A percentile compares a stretch with the other conserved stretches of the same genome.
phyloP scores from a whole-genome alignment of 495 filamentous ascomycete genomes.

The Margaritispora aquatica region DNA sequence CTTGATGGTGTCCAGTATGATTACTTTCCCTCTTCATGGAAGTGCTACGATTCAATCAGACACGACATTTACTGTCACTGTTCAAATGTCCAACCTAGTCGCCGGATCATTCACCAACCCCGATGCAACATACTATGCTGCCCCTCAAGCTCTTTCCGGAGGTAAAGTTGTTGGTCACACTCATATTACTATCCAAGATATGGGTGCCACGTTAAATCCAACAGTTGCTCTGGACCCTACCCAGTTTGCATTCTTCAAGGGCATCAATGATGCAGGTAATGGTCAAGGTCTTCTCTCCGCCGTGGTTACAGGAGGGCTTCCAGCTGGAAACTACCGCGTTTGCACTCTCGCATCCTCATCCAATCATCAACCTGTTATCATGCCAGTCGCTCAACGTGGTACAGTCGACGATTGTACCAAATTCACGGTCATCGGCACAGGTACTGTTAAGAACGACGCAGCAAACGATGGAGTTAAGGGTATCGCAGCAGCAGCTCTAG shows the following conservation, averaged over 20 bases:
- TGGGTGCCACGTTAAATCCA: slow-evolving; percentile 45
- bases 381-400: slow-evolving; percentile 73
- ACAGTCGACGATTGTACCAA: slow-evolving; percentile 66
- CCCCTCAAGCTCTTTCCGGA: slow-evolving; percentile 55
- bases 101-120: slow-evolving; percentile 64
- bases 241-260: slow-evolving; percentile 70
- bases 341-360: slow-evolving; percentile 62
- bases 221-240: slow-evolving; percentile 45
- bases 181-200: slow-evolving; percentile 63
- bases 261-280: slow-evolving; percentile 66
- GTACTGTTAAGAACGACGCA: slow-evolving; percentile 17
- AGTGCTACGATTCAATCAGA: slow-evolving; percentile 39
- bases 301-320: slow-evolving; percentile 54
- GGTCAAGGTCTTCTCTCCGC: slow-evolving; percentile 52
- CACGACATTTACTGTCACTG: slow-evolving; percentile 49
- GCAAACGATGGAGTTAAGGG: slow-evolving; percentile 9
- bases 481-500: slow-evolving; percentile 8
- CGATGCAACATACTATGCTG: slow-evolving; percentile 57
- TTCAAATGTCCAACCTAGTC: slow-evolving; percentile 54
- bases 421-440: slow-evolving; percentile 36
- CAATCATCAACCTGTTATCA: slow-evolving; percentile 71
- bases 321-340: slow-evolving; percentile 60
- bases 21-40: slow-evolving; percentile 46
- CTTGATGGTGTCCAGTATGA: slow-evolving; percentile 63
- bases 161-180: slow-evolving; percentile 62